These are phyloP conservation scores for Backusella morwellensis DNA, from an alignment of 192 early-diverging fungal species.

Conservation along the genomic window DNA sequence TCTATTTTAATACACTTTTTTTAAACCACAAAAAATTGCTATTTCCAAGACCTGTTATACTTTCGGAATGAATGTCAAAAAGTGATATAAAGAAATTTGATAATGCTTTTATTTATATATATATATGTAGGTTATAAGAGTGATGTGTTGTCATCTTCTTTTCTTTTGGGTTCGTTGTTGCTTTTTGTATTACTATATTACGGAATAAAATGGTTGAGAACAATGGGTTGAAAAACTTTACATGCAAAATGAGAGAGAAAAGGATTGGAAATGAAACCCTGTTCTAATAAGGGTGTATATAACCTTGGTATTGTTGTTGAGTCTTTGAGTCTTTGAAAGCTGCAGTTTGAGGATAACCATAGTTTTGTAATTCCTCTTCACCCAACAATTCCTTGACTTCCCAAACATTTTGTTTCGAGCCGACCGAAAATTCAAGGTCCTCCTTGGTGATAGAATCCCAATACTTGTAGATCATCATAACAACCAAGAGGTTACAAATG, in stretches of 20 bases:
- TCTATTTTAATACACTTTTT: too few relatives aligned
- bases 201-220: not conserved
- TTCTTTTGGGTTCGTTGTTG: not conserved
- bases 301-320: constrained; percentile 32
- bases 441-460: constrained; percentile 99
- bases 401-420: constrained; percentile 75
- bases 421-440: constrained; percentile 90
- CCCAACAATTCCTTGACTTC: constrained; percentile 74
- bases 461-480: constrained; percentile 99
- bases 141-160: not conserved
- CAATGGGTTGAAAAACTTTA: not conserved
- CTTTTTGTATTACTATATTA: not conserved
- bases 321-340: constrained; percentile 4
- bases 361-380: constrained; percentile 46
- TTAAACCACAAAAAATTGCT: too few relatives aligned
- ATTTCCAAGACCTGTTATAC: too few relatives aligned
- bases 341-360: constrained; percentile 13
- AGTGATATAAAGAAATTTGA: too few relatives aligned
- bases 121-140: not conserved
- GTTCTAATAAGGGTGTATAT: constrained; percentile 7
- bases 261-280: not conserved
- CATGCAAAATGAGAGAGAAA: not conserved
- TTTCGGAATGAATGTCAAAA: too few relatives aligned
- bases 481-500: constrained; percentile 84
- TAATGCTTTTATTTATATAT: not conserved